Percentiles rank a stretch among this genome's conserved stretches.
Evolutionary conservation across 2,329 filamentous ascomycete genomes (phyloP).

Genomic region (Endoconidiophora laricicola): DNA sequence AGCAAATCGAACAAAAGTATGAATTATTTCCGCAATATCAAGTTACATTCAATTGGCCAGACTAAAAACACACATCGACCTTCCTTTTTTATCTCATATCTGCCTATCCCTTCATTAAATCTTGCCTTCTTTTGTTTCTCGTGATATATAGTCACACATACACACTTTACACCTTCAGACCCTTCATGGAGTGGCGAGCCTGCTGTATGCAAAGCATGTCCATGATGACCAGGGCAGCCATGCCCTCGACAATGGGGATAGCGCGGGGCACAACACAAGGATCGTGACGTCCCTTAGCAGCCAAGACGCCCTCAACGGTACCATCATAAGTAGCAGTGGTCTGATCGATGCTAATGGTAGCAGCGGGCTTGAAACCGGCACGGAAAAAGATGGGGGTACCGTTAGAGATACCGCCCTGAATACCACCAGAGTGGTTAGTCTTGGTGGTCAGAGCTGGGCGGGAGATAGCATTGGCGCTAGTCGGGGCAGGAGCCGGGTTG

Average conservation of each 20-base stretch:
- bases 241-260: constrained; percentile 77
- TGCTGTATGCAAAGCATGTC: constrained; percentile 77
- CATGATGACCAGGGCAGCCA: constrained; percentile 76
- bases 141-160: not conserved
- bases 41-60: no score
- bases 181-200: constrained; percentile 26
- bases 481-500: constrained; percentile 23
- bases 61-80: no score
- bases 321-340: constrained; percentile 67
- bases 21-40: not conserved
- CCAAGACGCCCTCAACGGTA: constrained; percentile 52
- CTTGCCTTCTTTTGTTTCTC: constrained; percentile 1
- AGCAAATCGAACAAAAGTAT: no score
- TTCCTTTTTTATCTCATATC: not conserved
- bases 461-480: constrained; percentile 27
- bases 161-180: constrained; percentile 10
- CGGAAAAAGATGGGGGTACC: constrained; percentile 89
- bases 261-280: constrained; percentile 82
- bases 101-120: not conserved
- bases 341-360: constrained; percentile 83
- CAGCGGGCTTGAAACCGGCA: constrained; percentile 85
- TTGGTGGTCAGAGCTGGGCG: constrained; percentile 55
- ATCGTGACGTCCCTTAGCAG: constrained; percentile 87
- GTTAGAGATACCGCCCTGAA: constrained; percentile 91
- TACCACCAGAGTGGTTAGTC: constrained; percentile 89